A percentile compares a stretch with the other conserved stretches of the same genome.
These are phyloP conservation scores for Phytophthora litchii DNA, from an alignment of 352 stramenopile genomes.

Conservation along the genomic window DNA sequence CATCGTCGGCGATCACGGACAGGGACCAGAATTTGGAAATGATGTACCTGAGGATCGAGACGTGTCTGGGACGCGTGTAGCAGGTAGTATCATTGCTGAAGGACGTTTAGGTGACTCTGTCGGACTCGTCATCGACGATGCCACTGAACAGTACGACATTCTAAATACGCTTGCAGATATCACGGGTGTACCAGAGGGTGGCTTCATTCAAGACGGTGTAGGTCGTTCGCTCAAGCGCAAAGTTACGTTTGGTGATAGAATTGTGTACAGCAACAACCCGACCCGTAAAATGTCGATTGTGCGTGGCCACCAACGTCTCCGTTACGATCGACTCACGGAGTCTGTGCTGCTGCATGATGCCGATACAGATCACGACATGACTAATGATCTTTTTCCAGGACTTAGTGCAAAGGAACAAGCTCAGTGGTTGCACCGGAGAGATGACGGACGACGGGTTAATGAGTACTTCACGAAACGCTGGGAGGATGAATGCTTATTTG, in stretches of 20 bases:
- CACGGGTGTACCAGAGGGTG: conserved; percentile 2
- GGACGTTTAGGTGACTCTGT: conserved; percentile 6
- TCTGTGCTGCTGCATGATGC: conserved; percentile 9
- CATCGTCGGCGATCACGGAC: conserved; percentile 9
- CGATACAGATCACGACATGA: conserved; percentile 9
- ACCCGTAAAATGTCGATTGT: conserved; percentile 7
- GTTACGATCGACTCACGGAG: conserved; percentile 8
- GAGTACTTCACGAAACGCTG: conserved; percentile 7
- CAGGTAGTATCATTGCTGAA: conserved; percentile 11
- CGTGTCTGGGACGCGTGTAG: conserved; percentile 8
- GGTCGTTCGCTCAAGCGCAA: conserved; percentile 12
- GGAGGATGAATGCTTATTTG: conserved; percentile 8
- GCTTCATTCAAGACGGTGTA: conserved; percentile 11
- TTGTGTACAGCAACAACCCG: conserved; percentile 11
- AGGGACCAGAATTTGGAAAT: conserved; percentile 10
- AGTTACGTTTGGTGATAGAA: conserved; percentile 2
- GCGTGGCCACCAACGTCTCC: conserved; percentile 6
- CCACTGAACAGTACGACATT: conserved; percentile 3
- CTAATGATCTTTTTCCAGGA: conserved; percentile 4
- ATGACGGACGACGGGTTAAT: conserved; percentile 1
- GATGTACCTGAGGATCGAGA: conserved; percentile 9
- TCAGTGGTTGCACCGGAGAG: background rate
- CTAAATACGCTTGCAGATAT: conserved; percentile 13
- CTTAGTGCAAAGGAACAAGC: conserved; percentile 5
- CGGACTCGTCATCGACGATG: conserved; percentile 12